Conservation (phyloP, 257 asterid species). For the Ophiorrhiza pumila region DNA sequence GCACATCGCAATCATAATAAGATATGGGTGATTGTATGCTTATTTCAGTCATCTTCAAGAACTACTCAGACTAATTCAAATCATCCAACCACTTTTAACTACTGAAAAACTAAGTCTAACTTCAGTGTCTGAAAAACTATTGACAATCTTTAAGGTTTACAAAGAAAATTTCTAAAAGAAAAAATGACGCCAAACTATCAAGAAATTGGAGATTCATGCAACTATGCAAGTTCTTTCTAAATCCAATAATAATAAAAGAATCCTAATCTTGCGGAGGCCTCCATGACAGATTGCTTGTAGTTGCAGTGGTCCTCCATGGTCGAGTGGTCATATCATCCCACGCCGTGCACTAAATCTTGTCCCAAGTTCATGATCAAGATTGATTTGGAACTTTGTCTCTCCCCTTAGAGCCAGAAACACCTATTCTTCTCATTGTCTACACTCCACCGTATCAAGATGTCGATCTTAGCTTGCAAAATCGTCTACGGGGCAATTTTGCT, state of each 20-base stretch:
- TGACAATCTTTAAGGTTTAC: neutral
- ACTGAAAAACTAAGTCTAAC: neutral
- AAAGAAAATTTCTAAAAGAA: neutral
- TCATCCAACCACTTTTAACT: neutral
- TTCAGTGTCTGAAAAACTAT: constrained; percentile 1
- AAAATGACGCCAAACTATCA: neutral
- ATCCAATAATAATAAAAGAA: neutral
- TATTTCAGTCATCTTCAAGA: neutral
- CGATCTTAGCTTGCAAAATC: constrained; percentile 10
- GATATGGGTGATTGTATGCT: neutral
- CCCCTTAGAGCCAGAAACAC: constrained; percentile 10
- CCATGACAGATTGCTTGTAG: constrained; percentile 23
- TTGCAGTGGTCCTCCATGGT: constrained; percentile 41
- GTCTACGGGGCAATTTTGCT: constrained; percentile 1
- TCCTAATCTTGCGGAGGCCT: constrained; percentile 7
- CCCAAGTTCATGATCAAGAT: constrained; percentile 23
- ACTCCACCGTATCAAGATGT: constrained; percentile 12
- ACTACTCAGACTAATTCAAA: constrained; percentile 5
- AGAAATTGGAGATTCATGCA: neutral
- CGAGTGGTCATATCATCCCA: constrained; percentile 29
- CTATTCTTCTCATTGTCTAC: neutral
- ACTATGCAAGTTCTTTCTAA: neutral
- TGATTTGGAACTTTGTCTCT: constrained; percentile 29
- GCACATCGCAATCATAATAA: constrained; percentile 1
- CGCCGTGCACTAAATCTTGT: constrained; percentile 31